A percentile compares a stretch with the other conserved stretches of the same genome.
phyloP scores from a whole-genome alignment of 2,329 filamentous ascomycete species.

The Venturia aucupariae region DNA sequence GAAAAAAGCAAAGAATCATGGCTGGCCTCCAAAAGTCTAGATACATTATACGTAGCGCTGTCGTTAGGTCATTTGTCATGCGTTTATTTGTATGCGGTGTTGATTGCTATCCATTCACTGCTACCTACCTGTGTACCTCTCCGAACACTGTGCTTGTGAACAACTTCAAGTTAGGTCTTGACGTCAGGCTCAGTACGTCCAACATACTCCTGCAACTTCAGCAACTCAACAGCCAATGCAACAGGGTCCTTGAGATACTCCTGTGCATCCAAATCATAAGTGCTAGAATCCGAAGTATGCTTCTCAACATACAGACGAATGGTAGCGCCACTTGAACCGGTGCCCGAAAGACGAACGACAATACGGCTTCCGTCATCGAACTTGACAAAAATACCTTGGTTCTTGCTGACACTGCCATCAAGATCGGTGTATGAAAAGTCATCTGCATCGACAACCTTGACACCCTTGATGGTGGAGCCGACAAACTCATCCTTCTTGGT shows the following conservation, averaged over 20 bases:
- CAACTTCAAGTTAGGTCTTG: no score
- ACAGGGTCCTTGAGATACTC: constrained; percentile 90
- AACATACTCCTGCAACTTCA: constrained; percentile 91
- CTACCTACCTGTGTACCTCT: no score
- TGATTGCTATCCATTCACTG: no score
- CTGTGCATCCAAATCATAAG: constrained; percentile 75
- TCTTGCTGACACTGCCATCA: constrained; percentile 90
- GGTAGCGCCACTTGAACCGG: constrained; percentile 88
- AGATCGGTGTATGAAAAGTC: constrained; percentile 98
- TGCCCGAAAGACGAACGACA: constrained; percentile 89
- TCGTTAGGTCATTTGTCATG: background rate
- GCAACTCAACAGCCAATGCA: constrained; percentile 68
- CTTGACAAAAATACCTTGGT: constrained; percentile 90
- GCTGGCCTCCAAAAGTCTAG: background rate
- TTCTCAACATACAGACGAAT: constrained; percentile 97
- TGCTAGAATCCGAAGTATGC: constrained; percentile 72
- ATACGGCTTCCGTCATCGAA: constrained; percentile 94
- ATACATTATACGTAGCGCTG: background rate
- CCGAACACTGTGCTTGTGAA: no score
- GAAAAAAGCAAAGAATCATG: no score
- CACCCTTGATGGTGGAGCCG: constrained; percentile 70
- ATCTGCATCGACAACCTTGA: constrained; percentile 79
- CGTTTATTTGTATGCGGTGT: background rate
- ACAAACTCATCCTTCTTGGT: constrained; percentile 63
- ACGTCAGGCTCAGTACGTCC: constrained; percentile 45